phyloP scores from a whole-genome alignment of 176 grass and related monocot species.

The Raddia distichophylla region DNA sequence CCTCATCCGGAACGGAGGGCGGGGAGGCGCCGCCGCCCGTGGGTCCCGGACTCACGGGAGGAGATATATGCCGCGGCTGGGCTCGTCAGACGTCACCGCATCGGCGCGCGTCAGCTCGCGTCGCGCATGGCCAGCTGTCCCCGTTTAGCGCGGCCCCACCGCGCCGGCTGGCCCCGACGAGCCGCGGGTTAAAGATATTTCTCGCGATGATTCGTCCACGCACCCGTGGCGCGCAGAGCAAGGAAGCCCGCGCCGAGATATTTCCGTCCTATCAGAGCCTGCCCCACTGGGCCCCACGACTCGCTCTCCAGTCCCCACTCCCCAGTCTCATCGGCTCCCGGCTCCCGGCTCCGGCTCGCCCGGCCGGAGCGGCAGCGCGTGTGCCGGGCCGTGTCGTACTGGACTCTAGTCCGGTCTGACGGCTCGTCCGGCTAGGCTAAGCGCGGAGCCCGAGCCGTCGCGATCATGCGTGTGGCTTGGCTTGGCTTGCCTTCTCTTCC shows the following conservation, averaged over 20 bases:
- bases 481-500: not conserved
- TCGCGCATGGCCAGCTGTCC: not conserved
- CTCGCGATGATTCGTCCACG: not conserved
- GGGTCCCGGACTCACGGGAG: too few species aligned
- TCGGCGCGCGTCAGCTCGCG: not conserved
- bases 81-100: not conserved
- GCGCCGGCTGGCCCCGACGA: not conserved
- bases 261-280: conserved; percentile 27
- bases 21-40: too few species aligned
- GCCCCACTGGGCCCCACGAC: not conserved
- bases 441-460: not conserved
- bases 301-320: too few species aligned
- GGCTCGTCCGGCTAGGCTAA: too few species aligned
- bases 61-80: not conserved
- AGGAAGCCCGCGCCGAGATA: conserved; percentile 12
- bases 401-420: too few species aligned
- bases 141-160: not conserved
- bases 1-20: too few species aligned
- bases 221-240: not conserved
- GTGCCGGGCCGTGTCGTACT: too few species aligned
- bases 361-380: too few species aligned
- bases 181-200: conserved; percentile 34
- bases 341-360: too few species aligned
- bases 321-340: too few species aligned
- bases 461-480: not conserved